These are phyloP conservation scores for Alternaria brassicicola DNA, from an alignment of 2,329 filamentous ascomycete genomes.

Conservation along the genomic window DNA sequence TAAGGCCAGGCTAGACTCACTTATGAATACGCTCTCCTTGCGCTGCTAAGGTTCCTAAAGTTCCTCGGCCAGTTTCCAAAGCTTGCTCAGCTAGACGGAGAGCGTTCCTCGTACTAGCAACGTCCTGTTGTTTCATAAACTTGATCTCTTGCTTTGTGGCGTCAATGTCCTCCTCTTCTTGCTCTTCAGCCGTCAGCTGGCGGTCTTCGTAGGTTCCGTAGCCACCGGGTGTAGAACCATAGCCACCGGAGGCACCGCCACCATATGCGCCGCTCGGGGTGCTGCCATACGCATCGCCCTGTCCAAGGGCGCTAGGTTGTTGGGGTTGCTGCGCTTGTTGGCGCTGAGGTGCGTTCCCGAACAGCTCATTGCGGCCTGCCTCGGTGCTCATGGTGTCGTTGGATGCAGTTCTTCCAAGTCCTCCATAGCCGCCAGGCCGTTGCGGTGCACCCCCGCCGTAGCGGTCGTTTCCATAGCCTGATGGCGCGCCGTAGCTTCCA, in stretches of 20 bases:
- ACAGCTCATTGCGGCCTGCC: slow-evolving; percentile 67
- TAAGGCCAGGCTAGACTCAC: slow-evolving; percentile 2
- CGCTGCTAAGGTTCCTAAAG: slow-evolving; percentile 37
- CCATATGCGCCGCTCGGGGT: slow-evolving; percentile 31
- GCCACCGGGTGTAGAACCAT: slow-evolving; percentile 32
- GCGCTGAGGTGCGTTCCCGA: slow-evolving; percentile 63
- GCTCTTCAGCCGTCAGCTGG: slow-evolving; percentile 78
- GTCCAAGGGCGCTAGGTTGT: slow-evolving; percentile 29
- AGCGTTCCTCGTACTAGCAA: slow-evolving; percentile 73
- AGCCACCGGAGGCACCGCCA: slow-evolving; percentile 23
- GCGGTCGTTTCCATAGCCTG: slow-evolving; percentile 55
- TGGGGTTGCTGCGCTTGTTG: slow-evolving; percentile 52
- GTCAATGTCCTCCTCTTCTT: slow-evolving; percentile 74
- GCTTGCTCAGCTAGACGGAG: slow-evolving; percentile 66
- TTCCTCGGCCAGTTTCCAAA: slow-evolving; percentile 68
- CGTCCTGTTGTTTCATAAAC: slow-evolving; percentile 73
- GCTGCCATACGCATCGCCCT: slow-evolving; percentile 30
- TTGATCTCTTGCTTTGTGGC: slow-evolving; percentile 76
- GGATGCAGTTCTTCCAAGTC: slow-evolving; percentile 44
- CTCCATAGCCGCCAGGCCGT: slow-evolving; percentile 49
- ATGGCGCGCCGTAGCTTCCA: slow-evolving; percentile 38
- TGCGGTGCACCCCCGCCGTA: slow-evolving; percentile 53
- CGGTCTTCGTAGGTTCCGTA: slow-evolving; percentile 68
- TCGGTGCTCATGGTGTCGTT: slow-evolving; percentile 56
- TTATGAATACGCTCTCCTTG: slow-evolving; percentile 48